phyloP scores from a whole-genome alignment of 306 rosid genomes.

The Rubus parviflorus region DNA sequence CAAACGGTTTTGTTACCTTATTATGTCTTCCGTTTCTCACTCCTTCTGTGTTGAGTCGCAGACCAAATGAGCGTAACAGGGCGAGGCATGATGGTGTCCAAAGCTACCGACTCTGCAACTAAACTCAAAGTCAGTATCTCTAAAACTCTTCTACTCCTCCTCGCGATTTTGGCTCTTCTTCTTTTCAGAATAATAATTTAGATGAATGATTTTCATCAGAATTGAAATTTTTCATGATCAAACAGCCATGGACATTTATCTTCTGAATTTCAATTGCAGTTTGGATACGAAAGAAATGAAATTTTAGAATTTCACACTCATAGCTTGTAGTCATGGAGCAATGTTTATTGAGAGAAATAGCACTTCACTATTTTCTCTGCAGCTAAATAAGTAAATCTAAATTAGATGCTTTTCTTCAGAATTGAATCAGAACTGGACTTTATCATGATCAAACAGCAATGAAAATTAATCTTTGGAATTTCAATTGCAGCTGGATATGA shows the following conservation, averaged over 20 bases:
- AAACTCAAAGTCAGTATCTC: conserved; percentile 49
- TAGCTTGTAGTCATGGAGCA: neutral
- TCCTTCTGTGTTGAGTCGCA: conserved; percentile 17
- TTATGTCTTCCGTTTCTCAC: neutral
- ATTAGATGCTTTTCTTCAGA: neutral
- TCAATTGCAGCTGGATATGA: neutral
- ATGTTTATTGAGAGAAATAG: neutral
- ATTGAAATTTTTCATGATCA: conserved; percentile 13
- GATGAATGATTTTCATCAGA: conserved; percentile 18
- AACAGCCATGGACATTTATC: neutral
- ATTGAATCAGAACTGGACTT: neutral
- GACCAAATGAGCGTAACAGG: conserved; percentile 12
- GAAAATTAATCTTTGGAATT: neutral
- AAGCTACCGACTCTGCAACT: conserved; percentile 51
- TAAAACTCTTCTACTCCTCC: neutral
- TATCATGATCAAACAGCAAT: neutral
- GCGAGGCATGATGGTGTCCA: conserved; percentile 63
- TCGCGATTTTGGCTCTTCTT: conserved; percentile 19
- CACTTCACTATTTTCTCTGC: neutral
- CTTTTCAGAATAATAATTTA: neutral
- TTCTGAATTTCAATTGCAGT: neutral
- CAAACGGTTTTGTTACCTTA: neutral
- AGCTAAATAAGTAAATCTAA: neutral
- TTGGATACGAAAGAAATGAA: conserved; percentile 17
- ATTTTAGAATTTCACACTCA: neutral